These are phyloP conservation scores for Phytophthora pisi DNA, from an alignment of 352 stramenopile species.

Conservation along the genomic window DNA sequence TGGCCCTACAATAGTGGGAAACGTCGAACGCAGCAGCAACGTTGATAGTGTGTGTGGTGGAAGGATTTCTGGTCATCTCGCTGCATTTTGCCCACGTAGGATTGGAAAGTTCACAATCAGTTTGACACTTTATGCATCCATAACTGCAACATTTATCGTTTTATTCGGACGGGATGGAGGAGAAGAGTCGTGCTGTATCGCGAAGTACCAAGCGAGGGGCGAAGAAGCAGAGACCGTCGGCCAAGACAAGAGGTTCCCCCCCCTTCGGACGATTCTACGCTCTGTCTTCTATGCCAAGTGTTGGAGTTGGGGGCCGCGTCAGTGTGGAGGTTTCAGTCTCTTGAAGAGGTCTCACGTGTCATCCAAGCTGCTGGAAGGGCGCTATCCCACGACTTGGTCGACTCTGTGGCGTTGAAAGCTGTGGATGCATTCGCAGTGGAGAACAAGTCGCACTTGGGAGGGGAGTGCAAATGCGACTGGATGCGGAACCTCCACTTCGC, in stretches of 20 bases:
- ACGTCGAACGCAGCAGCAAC: background rate
- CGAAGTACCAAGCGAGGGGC: background rate
- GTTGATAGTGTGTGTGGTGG: background rate
- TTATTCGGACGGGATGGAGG: background rate
- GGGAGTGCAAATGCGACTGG: conserved; percentile 13
- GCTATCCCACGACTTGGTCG: background rate
- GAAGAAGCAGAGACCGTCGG: background rate
- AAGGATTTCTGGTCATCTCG: background rate
- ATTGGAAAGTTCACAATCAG: no score
- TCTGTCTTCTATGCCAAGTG: background rate
- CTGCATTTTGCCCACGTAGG: background rate
- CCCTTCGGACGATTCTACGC: background rate
- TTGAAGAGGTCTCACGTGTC: background rate
- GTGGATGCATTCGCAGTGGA: conserved; percentile 9
- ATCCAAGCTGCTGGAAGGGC: background rate
- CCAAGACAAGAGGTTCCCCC: background rate
- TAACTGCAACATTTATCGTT: background rate
- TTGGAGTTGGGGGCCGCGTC: conserved; percentile 7
- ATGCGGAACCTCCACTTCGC: conserved; percentile 6
- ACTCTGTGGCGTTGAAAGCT: background rate
- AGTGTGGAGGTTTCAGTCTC: conserved; percentile 2
- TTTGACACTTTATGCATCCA: background rate
- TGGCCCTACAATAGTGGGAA: conserved; percentile 15
- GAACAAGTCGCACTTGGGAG: conserved; percentile 13
- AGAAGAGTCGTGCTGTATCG: background rate